Evolutionary conservation across 2,329 filamentous ascomycete genomes (phyloP), one percentile per base, ranked within the genome.

Genomic region (Rhexocercosporidium sp.): DNA sequence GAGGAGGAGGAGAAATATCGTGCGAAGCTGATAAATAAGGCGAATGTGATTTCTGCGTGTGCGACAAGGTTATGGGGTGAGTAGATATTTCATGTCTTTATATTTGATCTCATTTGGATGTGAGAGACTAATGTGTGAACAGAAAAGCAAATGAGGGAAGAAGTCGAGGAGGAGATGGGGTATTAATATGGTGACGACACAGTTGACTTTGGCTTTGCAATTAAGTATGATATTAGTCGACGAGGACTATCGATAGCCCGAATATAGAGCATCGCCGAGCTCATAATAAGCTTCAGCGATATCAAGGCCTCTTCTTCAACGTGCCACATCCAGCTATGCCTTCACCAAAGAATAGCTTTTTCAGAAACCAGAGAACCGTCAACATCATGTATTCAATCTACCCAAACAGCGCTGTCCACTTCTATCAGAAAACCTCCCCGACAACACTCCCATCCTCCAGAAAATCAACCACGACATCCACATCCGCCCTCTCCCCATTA

Each of bases 51-150:
- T 68, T 84, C 88, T 31, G 83, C 87, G 34, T 90, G 89, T 54
- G 91, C 91, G 20, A 92, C 88, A 78, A 84, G 85, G 68, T 79
- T 93, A 25, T 93, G 90, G 89, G 88, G 72, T 74, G 67, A 62
- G 70, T 47, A 22, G 3, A 4, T 9, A 11, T 18, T 37, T 27
- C 9, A 34, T 34, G 41, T 20, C 37, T 56, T 47, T 1, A 37
- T n/a, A 5, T 6, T 37, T 22, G 20, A 7, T 20, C 41, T 22
- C 7, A 3, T 20, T n/a, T 4, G 8, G 20, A n/a, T 12, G 20
- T 47, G 41, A 25, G n/a, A 18, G 31, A 16, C 47, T 62, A 6
- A 62, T 4, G n/a, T 53, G 8, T 46, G n/a, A 8, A 31, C 46
- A 70, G 70, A 73, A 53, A 68, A 66, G 27, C 66, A 74, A 31